Base-by-base conservation (phyloP, 441 rosid genomes). In the Macaranga tanarius region DNA sequence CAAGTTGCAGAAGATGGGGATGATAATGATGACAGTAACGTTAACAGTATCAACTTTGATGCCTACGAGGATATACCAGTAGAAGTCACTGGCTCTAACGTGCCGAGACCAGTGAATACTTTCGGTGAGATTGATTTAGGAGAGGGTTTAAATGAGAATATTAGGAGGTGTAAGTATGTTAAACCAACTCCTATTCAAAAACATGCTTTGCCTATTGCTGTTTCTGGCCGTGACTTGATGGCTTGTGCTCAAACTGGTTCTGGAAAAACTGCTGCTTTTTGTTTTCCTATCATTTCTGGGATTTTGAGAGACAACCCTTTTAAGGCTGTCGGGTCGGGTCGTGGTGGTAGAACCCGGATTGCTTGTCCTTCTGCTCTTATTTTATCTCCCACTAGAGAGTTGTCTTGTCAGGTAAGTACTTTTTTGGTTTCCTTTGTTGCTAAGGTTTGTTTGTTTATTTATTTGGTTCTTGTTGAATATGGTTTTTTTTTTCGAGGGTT, bases 221-320 rank as follows among this genome's bases (percentile, higher is more conserved):
- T 85, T 34, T 84, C 85, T 12, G 88, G 90, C 5, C 75, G 88
- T 47, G 90, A 87, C 72, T 78, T 87, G 71, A 87, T 87, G 90
- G 90, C 88, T 45, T 83, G 87, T 66, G 88, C 88, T 0, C 90
- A 87, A 75, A 87, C 90, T 4, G 88, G 90, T 28, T 85, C 86
- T 3, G 90, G 90, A 0, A 87, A 87, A 73, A 85, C 90, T 34
- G 87, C 87, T 10, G 87, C 88, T 0, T 87, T 83, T 59, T 87
- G 88, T 56, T 82, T 85, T 50, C 90, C 88, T 26, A 85, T 87
- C 44, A 81, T 87, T 10, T 60, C 31, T 63, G 79, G 79, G 77
- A 71, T 87, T 72, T 31, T 81, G 68, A 59, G 55, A 68, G 65
- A 65, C 65, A 69, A 64, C 73, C 63, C 67, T 0, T 48, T 17